Conservation (phyloP, 163 green algal species). For the Scenedesmus sp. region DNA sequence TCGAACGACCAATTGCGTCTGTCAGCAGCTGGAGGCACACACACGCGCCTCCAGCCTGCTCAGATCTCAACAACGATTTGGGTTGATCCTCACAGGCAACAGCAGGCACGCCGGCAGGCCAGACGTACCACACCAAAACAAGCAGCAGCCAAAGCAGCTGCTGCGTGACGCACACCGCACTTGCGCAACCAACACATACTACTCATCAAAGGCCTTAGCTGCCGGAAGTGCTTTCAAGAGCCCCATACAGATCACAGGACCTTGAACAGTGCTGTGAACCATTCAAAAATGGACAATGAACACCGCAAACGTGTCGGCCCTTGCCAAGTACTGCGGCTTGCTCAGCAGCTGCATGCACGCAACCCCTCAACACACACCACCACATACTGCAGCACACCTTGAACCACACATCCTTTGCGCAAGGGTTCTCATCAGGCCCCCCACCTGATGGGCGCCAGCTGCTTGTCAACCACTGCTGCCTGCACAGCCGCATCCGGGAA, state of each 20-base stretch:
- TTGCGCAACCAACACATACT: too few species aligned
- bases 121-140: neutral
- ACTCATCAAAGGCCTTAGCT: too few species aligned
- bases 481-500: constrained; percentile 88
- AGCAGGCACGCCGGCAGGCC: neutral
- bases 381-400: neutral
- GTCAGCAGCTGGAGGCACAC: neutral
- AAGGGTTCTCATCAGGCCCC: neutral
- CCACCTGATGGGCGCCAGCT: constrained; percentile 91
- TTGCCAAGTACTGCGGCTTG: too few species aligned
- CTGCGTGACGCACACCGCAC: too few species aligned
- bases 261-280: too few species aligned
- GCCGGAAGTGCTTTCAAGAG: too few species aligned
- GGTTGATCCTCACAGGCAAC: constrained; percentile 15
- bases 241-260: too few species aligned
- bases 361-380: neutral
- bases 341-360: too few species aligned
- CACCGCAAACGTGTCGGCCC: too few species aligned
- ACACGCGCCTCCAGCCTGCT: neutral
- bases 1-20: constrained; percentile 34
- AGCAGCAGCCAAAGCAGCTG: neutral
- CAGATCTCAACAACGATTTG: constrained; percentile 58
- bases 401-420: too few species aligned
- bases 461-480: constrained; percentile 73
- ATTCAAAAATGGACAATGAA: too few species aligned